These are phyloP conservation scores for Candida morakotiae DNA, from an alignment of 805 yeast genomes.

Conservation along the genomic window DNA sequence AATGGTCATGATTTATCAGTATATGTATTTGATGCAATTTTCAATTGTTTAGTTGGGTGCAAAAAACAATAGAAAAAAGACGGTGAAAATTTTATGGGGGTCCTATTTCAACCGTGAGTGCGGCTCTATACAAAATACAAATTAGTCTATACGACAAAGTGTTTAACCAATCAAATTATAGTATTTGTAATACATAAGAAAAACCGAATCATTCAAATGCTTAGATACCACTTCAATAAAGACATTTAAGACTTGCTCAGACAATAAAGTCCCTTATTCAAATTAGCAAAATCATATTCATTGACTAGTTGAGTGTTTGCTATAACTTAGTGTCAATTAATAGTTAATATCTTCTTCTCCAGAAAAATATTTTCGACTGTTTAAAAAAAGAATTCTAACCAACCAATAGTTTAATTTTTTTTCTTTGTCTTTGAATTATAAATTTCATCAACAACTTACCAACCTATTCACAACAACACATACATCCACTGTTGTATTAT, in stretches of 20 bases:
- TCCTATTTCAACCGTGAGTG: neutral
- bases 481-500: too few relatives aligned
- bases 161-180: conserved; percentile 1
- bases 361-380: conserved; percentile 1
- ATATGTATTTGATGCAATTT: too few relatives aligned
- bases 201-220: neutral
- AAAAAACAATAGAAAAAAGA: too few relatives aligned
- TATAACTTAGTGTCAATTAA: neutral
- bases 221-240: too few relatives aligned
- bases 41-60: too few relatives aligned
- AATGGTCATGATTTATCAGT: neutral
- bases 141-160: neutral
- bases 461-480: neutral
- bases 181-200: conserved; percentile 5
- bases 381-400: neutral
- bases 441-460: neutral
- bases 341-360: neutral
- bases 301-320: too few relatives aligned
- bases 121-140: neutral
- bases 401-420: conserved; percentile 3
- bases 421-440: neutral
- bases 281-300: too few relatives aligned
- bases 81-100: neutral
- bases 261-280: too few relatives aligned
- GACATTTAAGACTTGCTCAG: too few relatives aligned